Conservation (phyloP, 2,329 filamentous ascomycete genomes). For the Clonostachys rhizophaga region DNA sequence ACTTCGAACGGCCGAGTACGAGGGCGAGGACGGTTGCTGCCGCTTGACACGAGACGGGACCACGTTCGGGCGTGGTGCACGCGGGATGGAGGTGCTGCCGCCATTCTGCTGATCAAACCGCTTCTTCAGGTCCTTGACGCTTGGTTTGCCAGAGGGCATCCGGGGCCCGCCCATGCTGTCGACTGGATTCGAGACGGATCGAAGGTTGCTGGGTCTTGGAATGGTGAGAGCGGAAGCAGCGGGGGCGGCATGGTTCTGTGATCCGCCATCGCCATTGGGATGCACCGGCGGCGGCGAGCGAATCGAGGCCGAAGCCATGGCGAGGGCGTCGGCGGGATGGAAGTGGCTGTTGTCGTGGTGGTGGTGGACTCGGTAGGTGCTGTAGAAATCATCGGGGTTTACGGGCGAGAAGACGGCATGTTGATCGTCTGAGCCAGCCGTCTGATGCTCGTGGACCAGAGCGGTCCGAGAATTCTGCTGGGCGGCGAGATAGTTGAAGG, state of each 20-base stretch:
- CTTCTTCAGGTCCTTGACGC: conserved; percentile 76
- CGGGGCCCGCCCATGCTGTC: conserved; percentile 32
- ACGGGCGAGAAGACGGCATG: conserved; percentile 33
- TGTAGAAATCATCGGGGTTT: conserved; percentile 53
- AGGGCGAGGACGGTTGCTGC: conserved; percentile 18
- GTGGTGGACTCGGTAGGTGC: conserved; percentile 35
- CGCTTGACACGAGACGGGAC: too few species aligned
- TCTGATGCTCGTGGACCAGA: conserved; percentile 5
- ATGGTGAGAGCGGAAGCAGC: conserved; percentile 32
- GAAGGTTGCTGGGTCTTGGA: conserved; percentile 31
- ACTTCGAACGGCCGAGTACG: conserved; percentile 12
- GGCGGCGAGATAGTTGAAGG: neutral
- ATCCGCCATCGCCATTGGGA: conserved; percentile 42
- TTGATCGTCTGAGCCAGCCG: conserved; percentile 11
- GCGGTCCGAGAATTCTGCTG: neutral
- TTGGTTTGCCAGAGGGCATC: conserved; percentile 45
- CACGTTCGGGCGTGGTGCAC: conserved; percentile 18
- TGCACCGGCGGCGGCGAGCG: conserved; percentile 35
- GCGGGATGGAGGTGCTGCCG: conserved; percentile 17
- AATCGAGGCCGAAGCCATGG: conserved; percentile 32
- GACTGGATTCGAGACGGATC: conserved; percentile 53
- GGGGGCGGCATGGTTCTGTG: conserved; percentile 33
- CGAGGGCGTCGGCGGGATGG: conserved; percentile 20
- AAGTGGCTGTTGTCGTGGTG: conserved; percentile 16
- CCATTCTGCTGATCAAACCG: conserved; percentile 64